These are phyloP conservation scores for Phaseolus coccineus DNA, from an alignment of 331 rosid species.

Conservation along the genomic window DNA sequence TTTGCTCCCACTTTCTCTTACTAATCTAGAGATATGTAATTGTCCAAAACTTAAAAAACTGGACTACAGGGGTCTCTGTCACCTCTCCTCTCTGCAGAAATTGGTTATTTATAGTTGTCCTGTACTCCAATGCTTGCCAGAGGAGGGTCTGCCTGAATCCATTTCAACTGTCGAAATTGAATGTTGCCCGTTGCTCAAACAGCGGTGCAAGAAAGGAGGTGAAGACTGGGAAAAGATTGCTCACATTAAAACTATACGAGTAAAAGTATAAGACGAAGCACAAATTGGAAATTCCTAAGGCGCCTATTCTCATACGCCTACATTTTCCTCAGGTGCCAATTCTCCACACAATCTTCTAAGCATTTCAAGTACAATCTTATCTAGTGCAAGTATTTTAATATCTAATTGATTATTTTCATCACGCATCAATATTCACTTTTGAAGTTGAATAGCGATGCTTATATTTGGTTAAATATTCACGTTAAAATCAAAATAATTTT, in stretches of 20 bases:
- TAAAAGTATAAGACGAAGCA: not conserved
- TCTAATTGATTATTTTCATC: too few relatives aligned
- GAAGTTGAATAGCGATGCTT: not conserved
- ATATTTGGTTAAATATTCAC: too few relatives aligned
- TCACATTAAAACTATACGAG: not conserved
- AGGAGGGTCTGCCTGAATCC: not conserved
- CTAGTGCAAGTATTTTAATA: too few relatives aligned
- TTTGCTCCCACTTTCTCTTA: not conserved
- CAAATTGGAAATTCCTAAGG: not conserved
- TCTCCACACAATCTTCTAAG: not conserved
- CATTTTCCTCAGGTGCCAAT: not conserved
- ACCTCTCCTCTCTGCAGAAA: not conserved
- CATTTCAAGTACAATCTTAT: too few relatives aligned
- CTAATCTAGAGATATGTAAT: rapidly evolving
- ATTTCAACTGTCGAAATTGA: not conserved
- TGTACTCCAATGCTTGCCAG: not conserved
- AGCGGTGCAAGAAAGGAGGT: not conserved
- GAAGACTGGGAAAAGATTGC: not conserved
- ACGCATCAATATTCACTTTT: not conserved
- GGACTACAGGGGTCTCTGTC: not conserved
- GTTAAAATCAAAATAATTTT: too few relatives aligned
- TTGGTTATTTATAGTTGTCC: not conserved
- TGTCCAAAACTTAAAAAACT: not conserved
- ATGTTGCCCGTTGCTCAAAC: not conserved
- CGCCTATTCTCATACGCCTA: not conserved